These are phyloP conservation scores for Boletus smithii DNA, from an alignment of 1,284 basidiomycete genomes.

Conservation along the genomic window DNA sequence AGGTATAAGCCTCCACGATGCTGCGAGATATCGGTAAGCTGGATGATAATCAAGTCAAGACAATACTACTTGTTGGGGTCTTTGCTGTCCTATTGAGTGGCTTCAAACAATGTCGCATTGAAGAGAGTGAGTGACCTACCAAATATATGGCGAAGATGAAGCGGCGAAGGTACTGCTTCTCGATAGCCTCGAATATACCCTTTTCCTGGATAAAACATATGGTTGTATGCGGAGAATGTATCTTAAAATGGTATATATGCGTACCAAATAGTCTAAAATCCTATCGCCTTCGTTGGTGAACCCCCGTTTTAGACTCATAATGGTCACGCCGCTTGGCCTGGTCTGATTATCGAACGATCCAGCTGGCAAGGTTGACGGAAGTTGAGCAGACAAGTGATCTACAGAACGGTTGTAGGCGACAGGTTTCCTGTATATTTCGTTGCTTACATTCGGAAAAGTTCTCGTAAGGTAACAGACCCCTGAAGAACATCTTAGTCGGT, in stretches of 20 bases:
- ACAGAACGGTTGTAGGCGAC: not conserved
- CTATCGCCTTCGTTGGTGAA: slow-evolving; percentile 77
- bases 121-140: slow-evolving; percentile 38
- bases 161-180: slow-evolving; percentile 71
- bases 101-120: slow-evolving; percentile 1
- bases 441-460: slow-evolving; percentile 70
- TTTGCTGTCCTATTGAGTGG: slow-evolving; percentile 55
- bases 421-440: not conserved
- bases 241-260: slow-evolving; percentile 24
- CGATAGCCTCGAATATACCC: slow-evolving; percentile 76
- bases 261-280: slow-evolving; percentile 72
- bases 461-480: slow-evolving; percentile 64
- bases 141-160: slow-evolving; percentile 82
- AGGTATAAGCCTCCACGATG: slow-evolving; percentile 78
- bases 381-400: slow-evolving; percentile 35
- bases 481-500: slow-evolving; percentile 15
- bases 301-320: slow-evolving; percentile 68
- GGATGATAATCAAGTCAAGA: slow-evolving; percentile 20
- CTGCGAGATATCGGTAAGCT: slow-evolving; percentile 38
- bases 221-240: slow-evolving; percentile 6
- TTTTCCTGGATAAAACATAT: slow-evolving; percentile 50
- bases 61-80: slow-evolving; percentile 70
- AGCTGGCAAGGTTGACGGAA: slow-evolving; percentile 12
- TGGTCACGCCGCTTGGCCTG: slow-evolving; percentile 29
- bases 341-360: slow-evolving; percentile 25